Conservation (phyloP, 768 basidiomycete species). For the Pholiota microspora region DNA sequence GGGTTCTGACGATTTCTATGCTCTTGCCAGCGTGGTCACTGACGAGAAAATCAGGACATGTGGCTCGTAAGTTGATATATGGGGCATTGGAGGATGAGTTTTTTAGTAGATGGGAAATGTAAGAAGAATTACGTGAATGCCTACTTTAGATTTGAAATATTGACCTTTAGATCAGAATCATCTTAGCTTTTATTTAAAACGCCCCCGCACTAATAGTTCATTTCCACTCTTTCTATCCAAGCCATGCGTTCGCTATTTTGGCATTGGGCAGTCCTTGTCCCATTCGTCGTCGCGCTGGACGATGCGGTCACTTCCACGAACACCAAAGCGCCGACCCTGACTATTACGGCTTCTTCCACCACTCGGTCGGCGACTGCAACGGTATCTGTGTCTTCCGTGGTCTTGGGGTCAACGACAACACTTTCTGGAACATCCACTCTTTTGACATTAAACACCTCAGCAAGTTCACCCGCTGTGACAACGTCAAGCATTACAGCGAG, state of each 20-base stretch:
- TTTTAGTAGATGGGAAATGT: conserved; percentile 1
- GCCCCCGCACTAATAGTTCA: background rate
- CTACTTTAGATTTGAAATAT: conserved; percentile 5
- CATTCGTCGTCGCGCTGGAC: conserved; percentile 3
- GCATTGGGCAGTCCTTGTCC: conserved; percentile 6
- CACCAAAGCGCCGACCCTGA: background rate
- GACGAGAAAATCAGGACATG: conserved; percentile 2
- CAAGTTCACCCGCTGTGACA: background rate
- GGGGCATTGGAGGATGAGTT: conserved; percentile 4
- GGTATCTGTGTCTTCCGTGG: background rate
- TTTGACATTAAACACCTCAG: background rate
- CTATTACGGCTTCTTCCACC: background rate
- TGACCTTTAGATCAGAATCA: background rate
- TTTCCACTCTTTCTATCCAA: background rate
- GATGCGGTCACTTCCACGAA: background rate
- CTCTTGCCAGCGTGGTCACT: conserved; percentile 9
- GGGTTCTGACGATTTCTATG: background rate
- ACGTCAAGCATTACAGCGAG: background rate
- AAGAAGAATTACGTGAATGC: conserved; percentile 5
- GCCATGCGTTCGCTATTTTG: conserved; percentile 7
- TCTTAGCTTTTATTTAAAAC: background rate
- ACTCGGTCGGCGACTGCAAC: background rate
- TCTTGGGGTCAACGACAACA: background rate
- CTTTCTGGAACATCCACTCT: background rate
- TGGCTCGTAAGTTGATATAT: conserved; percentile 6